Percentiles rank a stretch among this genome's conserved stretches.
These are phyloP conservation scores for Naegleria fowleri DNA, from an alignment of 208 protist genomes.

Conservation along the genomic window DNA sequence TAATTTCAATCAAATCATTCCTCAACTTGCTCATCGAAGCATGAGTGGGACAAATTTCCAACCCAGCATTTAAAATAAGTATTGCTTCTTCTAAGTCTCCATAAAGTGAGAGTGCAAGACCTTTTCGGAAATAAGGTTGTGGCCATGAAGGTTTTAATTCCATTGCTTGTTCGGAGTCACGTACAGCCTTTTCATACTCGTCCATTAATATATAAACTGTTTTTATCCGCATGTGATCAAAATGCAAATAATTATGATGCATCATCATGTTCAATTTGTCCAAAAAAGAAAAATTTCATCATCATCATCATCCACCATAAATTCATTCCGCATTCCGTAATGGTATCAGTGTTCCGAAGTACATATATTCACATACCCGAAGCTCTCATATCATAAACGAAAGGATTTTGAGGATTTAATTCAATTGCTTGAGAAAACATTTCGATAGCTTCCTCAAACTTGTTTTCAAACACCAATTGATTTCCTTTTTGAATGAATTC, in stretches of 20 bases:
- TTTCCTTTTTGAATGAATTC: conserved; percentile 4
- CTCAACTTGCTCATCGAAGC: not conserved
- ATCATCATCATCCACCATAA: too few relatives aligned
- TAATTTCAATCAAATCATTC: not conserved
- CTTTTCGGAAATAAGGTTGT: conserved; percentile 19
- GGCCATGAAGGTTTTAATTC: not conserved
- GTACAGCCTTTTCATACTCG: not conserved
- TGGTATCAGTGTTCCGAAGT: not conserved
- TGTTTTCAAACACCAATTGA: not conserved
- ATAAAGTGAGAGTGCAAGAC: not conserved
- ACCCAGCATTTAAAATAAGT: not conserved
- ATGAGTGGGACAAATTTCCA: not conserved
- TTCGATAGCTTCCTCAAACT: not conserved
- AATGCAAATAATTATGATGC: too few relatives aligned
- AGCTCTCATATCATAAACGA: not conserved
- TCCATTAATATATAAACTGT: not conserved
- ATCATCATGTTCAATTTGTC: too few relatives aligned
- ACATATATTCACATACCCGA: not conserved
- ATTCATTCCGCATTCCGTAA: too few relatives aligned
- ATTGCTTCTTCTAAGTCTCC: not conserved
- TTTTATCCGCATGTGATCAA: not conserved
- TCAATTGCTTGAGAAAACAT: not conserved
- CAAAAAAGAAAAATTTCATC: too few relatives aligned
- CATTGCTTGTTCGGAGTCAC: not conserved
- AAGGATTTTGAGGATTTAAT: not conserved